Evolutionary conservation across 2,329 filamentous ascomycete species (phyloP).

Genomic region (Pseudocercospora cruenta): DNA sequence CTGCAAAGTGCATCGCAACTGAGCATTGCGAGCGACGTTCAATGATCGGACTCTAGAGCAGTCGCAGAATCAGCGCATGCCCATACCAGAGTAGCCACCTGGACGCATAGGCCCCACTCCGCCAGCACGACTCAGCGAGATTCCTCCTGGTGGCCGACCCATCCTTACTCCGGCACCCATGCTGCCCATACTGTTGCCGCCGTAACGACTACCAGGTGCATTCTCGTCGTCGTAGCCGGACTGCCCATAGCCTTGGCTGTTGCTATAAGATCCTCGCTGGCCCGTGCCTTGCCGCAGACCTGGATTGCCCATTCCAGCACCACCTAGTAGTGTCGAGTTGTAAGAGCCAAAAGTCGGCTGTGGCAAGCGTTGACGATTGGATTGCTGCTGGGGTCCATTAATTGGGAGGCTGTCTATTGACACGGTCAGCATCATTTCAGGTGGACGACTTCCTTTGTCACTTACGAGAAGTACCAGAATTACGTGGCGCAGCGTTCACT

Average conservation of each 20-base stretch:
- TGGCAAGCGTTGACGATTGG: slow-evolving; percentile 16
- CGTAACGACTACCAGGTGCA: neutral
- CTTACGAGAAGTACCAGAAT: slow-evolving; percentile 15
- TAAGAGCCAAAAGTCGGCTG: slow-evolving; percentile 15
- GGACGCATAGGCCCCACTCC: neutral
- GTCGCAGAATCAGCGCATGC: slow-evolving; percentile 8
- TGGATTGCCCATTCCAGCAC: neutral
- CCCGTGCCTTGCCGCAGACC: neutral
- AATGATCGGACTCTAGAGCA: no score
- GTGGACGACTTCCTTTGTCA: neutral
- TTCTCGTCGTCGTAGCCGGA: neutral
- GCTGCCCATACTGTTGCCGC: neutral
- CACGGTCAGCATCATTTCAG: neutral
- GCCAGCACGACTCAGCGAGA: slow-evolving; percentile 7
- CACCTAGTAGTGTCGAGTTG: slow-evolving; percentile 16
- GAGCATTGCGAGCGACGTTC: no score
- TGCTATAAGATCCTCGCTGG: slow-evolving; percentile 9
- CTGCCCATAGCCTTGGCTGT: neutral
- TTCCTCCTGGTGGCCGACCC: slow-evolving; percentile 9
- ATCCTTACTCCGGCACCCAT: slow-evolving; percentile 15
- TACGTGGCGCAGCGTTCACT: slow-evolving; percentile 7
- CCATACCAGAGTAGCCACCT: slow-evolving; percentile 8
- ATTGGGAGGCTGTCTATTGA: slow-evolving; percentile 7
- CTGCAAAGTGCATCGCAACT: no score
- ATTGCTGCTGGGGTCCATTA: neutral